Percentiles rank a stretch among this genome's conserved stretches.
phyloP scores from a whole-genome alignment of 208 protist genomes.

The Phytomonas francai region DNA sequence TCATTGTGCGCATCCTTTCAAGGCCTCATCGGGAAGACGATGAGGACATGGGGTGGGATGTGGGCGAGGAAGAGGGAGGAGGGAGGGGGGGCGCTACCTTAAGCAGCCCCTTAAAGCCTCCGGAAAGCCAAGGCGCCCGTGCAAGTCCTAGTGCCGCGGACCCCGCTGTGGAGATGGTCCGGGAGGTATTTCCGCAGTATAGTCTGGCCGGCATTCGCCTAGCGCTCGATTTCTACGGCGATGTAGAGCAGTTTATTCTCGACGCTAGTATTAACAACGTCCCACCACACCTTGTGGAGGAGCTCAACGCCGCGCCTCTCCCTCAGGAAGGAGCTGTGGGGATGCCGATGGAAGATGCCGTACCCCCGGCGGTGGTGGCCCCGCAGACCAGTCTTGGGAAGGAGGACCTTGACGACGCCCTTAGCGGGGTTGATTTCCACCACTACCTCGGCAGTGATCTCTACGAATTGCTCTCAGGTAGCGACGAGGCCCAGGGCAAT shows the following conservation, averaged over 20 bases:
- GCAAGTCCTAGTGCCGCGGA: constrained; percentile 11
- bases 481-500: constrained; percentile 36
- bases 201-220: constrained; percentile 33
- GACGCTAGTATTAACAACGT: constrained; percentile 83
- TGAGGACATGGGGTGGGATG: too few relatives aligned
- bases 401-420: constrained; percentile 29
- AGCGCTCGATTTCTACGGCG: constrained; percentile 76
- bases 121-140: background rate
- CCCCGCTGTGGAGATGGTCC: constrained; percentile 42
- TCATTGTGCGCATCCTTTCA: constrained; percentile 32
- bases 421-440: constrained; percentile 24
- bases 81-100: background rate
- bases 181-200: constrained; percentile 80
- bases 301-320: constrained; percentile 21
- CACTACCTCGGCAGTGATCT: constrained; percentile 32
- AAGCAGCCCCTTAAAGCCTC: background rate
- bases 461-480: constrained; percentile 35
- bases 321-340: constrained; percentile 18
- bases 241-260: constrained; percentile 85
- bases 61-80: background rate
- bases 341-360: constrained; percentile 7
- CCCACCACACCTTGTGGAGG: constrained; percentile 58
- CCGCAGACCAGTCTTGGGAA: background rate
- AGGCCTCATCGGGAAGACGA: constrained; percentile 12
- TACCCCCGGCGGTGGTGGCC: background rate